These are phyloP conservation scores for Aspergillus ostianus DNA, from an alignment of 495 filamentous ascomycete species.

Conservation along the genomic window DNA sequence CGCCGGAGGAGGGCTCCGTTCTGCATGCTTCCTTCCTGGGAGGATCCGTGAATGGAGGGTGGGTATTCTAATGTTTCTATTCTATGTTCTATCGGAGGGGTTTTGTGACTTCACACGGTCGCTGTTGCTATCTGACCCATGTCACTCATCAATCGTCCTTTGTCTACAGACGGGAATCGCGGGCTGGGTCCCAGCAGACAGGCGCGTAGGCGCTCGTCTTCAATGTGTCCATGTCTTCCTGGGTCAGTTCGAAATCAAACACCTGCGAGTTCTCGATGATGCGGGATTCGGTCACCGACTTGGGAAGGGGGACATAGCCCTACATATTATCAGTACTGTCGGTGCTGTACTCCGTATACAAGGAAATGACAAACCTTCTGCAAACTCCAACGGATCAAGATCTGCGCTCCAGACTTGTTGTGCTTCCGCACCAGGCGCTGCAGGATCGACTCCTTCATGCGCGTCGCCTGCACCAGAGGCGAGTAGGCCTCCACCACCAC, in stretches of 20 bases:
- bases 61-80: background rate
- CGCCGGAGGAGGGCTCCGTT: background rate
- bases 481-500: conserved; percentile 78
- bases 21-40: background rate
- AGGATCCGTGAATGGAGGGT: background rate
- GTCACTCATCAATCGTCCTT: background rate
- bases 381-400: conserved; percentile 83
- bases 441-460: conserved; percentile 64
- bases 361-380: conserved; percentile 57
- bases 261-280: conserved; percentile 73
- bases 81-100: background rate
- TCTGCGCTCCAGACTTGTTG: conserved; percentile 71
- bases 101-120: background rate
- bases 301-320: conserved; percentile 63
- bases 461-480: conserved; percentile 67
- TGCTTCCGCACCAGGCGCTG: conserved; percentile 64
- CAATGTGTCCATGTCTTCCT: conserved; percentile 57
- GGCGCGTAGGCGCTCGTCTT: conserved; percentile 57
- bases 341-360: conserved; percentile 16
- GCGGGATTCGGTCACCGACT: conserved; percentile 57
- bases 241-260: conserved; percentile 75
- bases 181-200: conserved; percentile 74
- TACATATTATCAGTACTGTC: conserved; percentile 55
- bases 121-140: conserved; percentile 6
- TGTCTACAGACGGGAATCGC: conserved; percentile 28